These are phyloP conservation scores for Chiua sp. DNA, from an alignment of 1,284 basidiomycete genomes.

Conservation along the genomic window DNA sequence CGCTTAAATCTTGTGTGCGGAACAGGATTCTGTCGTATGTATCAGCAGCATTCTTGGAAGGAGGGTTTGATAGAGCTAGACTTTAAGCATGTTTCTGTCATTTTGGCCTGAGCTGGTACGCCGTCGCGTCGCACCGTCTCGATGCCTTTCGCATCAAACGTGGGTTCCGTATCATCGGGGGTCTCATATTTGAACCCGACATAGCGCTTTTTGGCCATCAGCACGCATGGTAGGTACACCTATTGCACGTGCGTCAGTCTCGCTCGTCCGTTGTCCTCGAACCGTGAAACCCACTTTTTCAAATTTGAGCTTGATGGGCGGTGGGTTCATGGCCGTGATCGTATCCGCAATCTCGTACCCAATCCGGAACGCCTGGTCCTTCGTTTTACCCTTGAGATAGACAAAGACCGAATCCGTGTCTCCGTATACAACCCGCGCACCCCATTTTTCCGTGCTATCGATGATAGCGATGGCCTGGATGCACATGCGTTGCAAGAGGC, in stretches of 20 bases:
- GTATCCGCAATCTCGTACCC: conserved; percentile 92
- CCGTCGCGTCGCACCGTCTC: conserved; percentile 96
- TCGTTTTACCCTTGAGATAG: conserved; percentile 85
- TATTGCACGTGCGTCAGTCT: conserved; percentile 33
- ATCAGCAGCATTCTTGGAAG: background rate
- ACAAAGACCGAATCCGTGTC: conserved; percentile 98
- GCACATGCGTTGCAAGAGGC: background rate
- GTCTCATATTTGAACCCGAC: conserved; percentile 96
- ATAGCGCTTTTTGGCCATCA: conserved; percentile 97
- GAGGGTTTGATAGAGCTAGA: conserved; percentile 34
- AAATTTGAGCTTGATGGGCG: conserved; percentile 95
- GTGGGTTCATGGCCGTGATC: conserved; percentile 87
- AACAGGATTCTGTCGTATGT: conserved; percentile 75
- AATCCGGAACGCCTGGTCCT: conserved; percentile 92
- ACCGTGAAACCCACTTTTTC: conserved; percentile 75
- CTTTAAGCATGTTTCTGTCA: conserved; percentile 90
- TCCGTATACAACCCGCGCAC: conserved; percentile 94
- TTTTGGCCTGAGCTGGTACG: conserved; percentile 86
- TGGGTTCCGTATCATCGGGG: conserved; percentile 78
- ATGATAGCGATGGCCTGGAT: conserved; percentile 84
- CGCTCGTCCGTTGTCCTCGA: background rate
- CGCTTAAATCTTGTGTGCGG: conserved; percentile 85
- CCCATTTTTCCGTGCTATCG: conserved; percentile 83
- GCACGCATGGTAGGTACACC: conserved; percentile 93
- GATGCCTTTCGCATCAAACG: conserved; percentile 97